These are phyloP conservation scores for Arabidopsis suecica DNA, from an alignment of 345 rosid species.

Conservation along the genomic window DNA sequence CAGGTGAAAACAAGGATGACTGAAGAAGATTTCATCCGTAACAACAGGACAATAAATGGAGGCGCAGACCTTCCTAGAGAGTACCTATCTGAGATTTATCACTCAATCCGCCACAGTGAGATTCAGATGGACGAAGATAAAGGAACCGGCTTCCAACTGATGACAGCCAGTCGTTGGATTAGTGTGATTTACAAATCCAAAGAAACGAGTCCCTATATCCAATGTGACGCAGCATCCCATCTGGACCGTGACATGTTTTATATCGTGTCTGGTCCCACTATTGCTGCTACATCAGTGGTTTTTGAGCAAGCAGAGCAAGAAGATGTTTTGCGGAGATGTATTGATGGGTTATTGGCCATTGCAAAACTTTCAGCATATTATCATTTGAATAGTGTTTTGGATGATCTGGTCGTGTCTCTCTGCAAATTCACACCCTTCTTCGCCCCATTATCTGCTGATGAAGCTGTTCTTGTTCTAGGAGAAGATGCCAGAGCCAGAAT, in stretches of 20 bases:
- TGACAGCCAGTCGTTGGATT: conserved; percentile 73
- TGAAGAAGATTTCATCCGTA: conserved; percentile 74
- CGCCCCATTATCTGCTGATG: conserved; percentile 55
- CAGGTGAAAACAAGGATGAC: conserved; percentile 86
- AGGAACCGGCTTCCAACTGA: conserved; percentile 59
- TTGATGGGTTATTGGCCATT: conserved; percentile 70
- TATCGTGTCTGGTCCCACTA: conserved; percentile 63
- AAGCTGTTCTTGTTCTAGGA: conserved; percentile 61
- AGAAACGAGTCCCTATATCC: conserved; percentile 59
- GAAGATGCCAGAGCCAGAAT: conserved; percentile 69
- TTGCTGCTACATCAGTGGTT: conserved; percentile 78
- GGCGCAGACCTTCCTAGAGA: conserved; percentile 78
- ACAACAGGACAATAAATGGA: conserved; percentile 71
- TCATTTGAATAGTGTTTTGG: conserved; percentile 61
- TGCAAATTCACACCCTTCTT: conserved; percentile 68
- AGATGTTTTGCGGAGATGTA: conserved; percentile 63
- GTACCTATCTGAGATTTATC: conserved; percentile 67
- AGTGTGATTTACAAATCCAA: conserved; percentile 68
- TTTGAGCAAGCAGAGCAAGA: conserved; percentile 77
- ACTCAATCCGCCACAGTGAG: conserved; percentile 71
- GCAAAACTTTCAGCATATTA: conserved; percentile 69
- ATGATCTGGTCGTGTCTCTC: conserved; percentile 71
- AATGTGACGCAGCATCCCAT: conserved; percentile 54
- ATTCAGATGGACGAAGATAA: conserved; percentile 74
- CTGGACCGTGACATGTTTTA: conserved; percentile 73